Percentiles rank a stretch among this genome's conserved stretches.
Conservation (phyloP, 129 eudicot species). For the Helichrysum umbraculigerum region DNA sequence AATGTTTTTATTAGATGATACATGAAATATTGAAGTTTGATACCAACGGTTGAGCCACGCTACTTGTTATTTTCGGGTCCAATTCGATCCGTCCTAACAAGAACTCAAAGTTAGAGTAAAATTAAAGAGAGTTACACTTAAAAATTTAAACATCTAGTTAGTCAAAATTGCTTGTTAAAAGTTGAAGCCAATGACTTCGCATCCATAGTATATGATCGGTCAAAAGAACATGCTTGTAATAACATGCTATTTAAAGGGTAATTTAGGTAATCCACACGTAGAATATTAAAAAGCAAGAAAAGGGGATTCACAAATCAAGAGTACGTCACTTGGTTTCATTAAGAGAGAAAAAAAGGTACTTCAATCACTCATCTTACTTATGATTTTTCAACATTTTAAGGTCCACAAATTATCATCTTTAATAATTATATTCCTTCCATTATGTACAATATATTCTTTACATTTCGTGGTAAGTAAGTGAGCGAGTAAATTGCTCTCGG, state of each 20-base stretch:
- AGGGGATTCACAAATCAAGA: conserved; percentile 41
- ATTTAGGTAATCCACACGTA: conserved; percentile 8
- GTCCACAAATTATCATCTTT: conserved; percentile 51
- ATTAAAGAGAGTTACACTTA: too few relatives aligned
- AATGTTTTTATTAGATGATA: too few relatives aligned
- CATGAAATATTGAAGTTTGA: too few relatives aligned
- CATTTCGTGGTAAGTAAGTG: not conserved
- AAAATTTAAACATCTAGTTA: not conserved
- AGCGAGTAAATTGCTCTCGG: not conserved
- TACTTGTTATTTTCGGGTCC: too few relatives aligned
- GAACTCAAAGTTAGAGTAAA: too few relatives aligned
- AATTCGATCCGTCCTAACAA: too few relatives aligned
- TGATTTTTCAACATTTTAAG: conserved; percentile 60
- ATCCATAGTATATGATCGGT: not conserved
- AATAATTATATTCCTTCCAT: conserved; percentile 51
- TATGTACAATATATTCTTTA: not conserved
- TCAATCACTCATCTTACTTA: conserved; percentile 39
- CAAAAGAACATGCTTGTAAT: not conserved
- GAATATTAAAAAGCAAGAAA: conserved; percentile 70
- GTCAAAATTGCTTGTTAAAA: not conserved
- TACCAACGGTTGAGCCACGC: too few relatives aligned
- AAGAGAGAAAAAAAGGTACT: conserved; percentile 46
- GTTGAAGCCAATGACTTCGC: not conserved
- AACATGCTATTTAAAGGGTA: conserved; percentile 18
- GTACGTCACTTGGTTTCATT: conserved; percentile 53